A percentile compares a stretch with the other conserved stretches of the same genome.
phyloP scores from a whole-genome alignment of 331 rosid genomes.

The Rosa hybrid region DNA sequence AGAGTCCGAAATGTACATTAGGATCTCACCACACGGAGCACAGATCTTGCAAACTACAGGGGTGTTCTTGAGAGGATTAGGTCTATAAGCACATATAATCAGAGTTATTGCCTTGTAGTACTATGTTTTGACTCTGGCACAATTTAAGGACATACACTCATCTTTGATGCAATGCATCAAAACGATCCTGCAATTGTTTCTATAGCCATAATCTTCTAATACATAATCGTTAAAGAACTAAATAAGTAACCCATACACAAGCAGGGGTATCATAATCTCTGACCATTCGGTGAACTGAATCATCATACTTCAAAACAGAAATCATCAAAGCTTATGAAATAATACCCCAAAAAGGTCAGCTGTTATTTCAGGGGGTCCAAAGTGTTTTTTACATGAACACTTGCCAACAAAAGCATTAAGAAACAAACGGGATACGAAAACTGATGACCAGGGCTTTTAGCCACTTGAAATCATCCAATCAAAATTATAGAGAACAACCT shows the following conservation, averaged over 20 bases:
- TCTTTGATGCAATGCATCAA: background rate
- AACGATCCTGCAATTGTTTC: background rate
- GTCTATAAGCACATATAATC: background rate
- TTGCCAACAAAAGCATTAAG: conserved; percentile 18
- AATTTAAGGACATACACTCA: background rate
- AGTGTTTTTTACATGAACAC: conserved; percentile 24
- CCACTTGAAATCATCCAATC: conserved; percentile 56
- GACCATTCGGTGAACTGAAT: background rate
- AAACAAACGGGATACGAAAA: conserved; percentile 14
- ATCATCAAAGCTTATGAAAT: background rate
- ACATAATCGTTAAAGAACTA: background rate
- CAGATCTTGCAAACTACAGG: background rate
- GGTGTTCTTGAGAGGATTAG: background rate
- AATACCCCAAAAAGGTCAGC: background rate
- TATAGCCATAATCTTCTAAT: background rate
- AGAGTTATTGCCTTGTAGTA: background rate
- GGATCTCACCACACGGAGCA: background rate
- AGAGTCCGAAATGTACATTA: background rate
- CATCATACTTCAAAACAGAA: background rate
- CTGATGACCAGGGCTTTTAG: conserved; percentile 55
- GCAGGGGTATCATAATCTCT: background rate
- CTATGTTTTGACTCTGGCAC: background rate
- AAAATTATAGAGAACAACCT: conserved; percentile 25
- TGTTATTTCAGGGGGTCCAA: conserved; percentile 20
- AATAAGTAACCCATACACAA: background rate